Base-by-base conservation (phyloP, 371 early-diverging fungal species). In the Lichtheimia corymbifera region DNA sequence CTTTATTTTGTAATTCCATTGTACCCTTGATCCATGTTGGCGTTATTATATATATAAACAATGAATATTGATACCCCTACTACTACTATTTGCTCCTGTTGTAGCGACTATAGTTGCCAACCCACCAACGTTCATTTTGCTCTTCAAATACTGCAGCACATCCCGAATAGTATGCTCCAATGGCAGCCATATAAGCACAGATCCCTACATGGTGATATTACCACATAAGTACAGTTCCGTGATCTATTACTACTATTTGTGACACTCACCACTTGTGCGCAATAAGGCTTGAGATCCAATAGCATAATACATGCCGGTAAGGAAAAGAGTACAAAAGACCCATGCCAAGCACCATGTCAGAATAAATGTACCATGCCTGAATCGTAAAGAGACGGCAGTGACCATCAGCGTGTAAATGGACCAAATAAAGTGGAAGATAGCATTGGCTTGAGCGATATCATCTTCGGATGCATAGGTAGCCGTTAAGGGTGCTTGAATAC, bases 101-200 rank as follows among this genome's bases (percentile, higher is more conserved):
- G 57, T 14, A 6, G 53, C 45, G 25, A n/a, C 3, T 20, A 27
- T 55, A 62, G 12, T 64, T 62, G 74, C 81, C 20, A 64, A 84
- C 54, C 92, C 93, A 24, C 93, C 94, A 76, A 62, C 94, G 28
- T 66, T 93, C 35, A 64, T 93, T 41, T 92, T 65, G 63, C 24
- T 70, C 71, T 50, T 66, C 71, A 13, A 70, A 25, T 15, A 80
- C 43, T 18, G 73, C 80, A 2, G 80, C 73, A 62, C 72, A 54
- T 22, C 77, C 80, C n/a, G 68, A 66, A 58, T 80, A 80, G 62
- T 71, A 80, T 5, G 77, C 77, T 25, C 72, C 71, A 3, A 67
- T 40, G 3, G 77, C 69, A 1, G 80, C 75, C 14, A 80, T 22
- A 44, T 68, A 12, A 25, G 77, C 80, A 41, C 62, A 65, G 18